These are phyloP conservation scores for Besnoitia besnoiti DNA, from an alignment of 169 alveolate species.

Conservation along the genomic window DNA sequence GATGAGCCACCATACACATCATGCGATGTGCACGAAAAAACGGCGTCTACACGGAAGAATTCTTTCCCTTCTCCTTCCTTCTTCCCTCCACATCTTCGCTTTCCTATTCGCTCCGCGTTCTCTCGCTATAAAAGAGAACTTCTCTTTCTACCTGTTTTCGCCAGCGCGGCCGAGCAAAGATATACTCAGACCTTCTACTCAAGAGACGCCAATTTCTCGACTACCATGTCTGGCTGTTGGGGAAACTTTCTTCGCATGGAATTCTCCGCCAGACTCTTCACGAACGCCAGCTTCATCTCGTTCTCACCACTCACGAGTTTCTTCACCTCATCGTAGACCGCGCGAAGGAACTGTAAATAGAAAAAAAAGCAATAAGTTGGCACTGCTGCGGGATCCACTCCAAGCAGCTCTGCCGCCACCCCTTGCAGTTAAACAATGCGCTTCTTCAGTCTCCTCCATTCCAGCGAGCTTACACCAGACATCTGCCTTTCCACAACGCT, in stretches of 20 bases:
- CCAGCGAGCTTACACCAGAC: too few relatives aligned
- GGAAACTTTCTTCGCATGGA: background rate
- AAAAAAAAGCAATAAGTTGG: background rate
- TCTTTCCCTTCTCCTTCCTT: background rate
- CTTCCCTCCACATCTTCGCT: background rate
- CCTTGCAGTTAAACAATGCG: too few relatives aligned
- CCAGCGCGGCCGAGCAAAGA: background rate
- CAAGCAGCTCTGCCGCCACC: too few relatives aligned
- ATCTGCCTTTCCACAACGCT: too few relatives aligned
- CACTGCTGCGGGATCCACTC: background rate
- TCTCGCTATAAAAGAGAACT: background rate
- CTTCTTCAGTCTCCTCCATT: too few relatives aligned
- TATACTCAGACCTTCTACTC: background rate
- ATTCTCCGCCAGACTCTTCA: constrained; percentile 2
- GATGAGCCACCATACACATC: too few relatives aligned
- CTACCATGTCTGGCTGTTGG: background rate
- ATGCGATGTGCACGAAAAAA: background rate
- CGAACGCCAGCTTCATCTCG: constrained; percentile 4
- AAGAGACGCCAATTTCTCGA: background rate
- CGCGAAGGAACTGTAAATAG: background rate
- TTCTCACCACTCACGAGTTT: background rate
- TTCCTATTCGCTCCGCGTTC: background rate
- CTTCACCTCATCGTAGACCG: constrained; percentile 3
- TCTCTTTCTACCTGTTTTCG: constrained; percentile 4
- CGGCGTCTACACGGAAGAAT: background rate